Evolutionary conservation across 164 flowering plant species (phyloP), one percentile per base, ranked within the genome.

Genomic region (Aristolochia californica): DNA sequence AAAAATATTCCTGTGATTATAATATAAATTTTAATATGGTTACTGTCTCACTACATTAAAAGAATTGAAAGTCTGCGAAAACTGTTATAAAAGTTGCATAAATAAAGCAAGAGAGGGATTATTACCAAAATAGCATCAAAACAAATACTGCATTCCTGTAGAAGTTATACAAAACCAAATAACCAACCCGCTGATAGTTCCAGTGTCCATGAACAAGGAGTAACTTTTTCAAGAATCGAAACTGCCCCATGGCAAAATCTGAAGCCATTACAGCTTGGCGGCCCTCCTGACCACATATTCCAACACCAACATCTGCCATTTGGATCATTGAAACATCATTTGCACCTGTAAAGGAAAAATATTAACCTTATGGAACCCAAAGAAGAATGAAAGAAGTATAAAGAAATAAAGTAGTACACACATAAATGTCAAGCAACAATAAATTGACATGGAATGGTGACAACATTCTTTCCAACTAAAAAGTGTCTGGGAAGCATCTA

Each of bases 261-360:
- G 97, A 82, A 60, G 97, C 97, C 97, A 89, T 89, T 49, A 89
- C 97, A 50, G 97, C 97, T 74, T 89, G 97, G 45, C 97, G 89
- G 44, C 97, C 97, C 75, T 89, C 97, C 72, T 89, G 97, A 54
- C 97, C 97, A 77, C 89, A 83, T 64, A 89, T 78, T 25, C 97
- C 97, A 65, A 89, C 88, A 49, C 97, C 97, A 74, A 89, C 97
- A 78, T 89, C 97, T 60, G 97, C 97, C 97, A 86, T 89, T 83
- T 89, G 97, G 66, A 89, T 89, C 97, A 89, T 89, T 45, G 97
- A 86, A 69, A 89, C 97, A 77, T 89, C 97, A 77, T 89, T 89
- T 14, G 97, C 97, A 65, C 97, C 97, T 89, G 69, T 18, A 14
- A 24, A 52, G 0, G 40, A 34, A 54, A 45, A 48, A 48, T n/a